phyloP scores from a whole-genome alignment of 768 basidiomycete species.

The Trametes elegans region DNA sequence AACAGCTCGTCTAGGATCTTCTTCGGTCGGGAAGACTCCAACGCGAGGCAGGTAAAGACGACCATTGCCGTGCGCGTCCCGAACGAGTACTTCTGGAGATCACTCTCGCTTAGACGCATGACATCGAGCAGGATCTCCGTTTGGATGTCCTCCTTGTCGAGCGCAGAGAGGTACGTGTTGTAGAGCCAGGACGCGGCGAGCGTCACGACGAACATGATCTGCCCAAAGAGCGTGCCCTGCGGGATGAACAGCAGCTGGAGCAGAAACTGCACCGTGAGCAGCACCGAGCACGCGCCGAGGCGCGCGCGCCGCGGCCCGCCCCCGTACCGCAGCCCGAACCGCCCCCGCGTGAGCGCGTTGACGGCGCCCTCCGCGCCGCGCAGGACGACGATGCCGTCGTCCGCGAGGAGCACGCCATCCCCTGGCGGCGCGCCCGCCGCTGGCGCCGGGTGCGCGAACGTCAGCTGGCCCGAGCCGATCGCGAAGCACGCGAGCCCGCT shows the following conservation, averaged over 20 bases:
- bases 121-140: constrained; percentile 9
- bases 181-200: constrained; percentile 18
- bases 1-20: constrained; percentile 14
- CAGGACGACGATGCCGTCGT: constrained; percentile 11
- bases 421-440: constrained; percentile 12
- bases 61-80: constrained; percentile 12
- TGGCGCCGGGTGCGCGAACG: constrained; percentile 9
- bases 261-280: constrained; percentile 15
- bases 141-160: constrained; percentile 18
- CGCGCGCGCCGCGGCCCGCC: constrained; percentile 3
- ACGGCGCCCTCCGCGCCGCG: constrained; percentile 15
- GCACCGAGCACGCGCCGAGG: constrained; percentile 12
- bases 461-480: constrained; percentile 15
- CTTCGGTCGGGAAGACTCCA: background rate
- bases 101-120: background rate
- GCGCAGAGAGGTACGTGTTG: constrained; percentile 18
- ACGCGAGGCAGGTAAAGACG: constrained; percentile 7
- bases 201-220: constrained; percentile 19
- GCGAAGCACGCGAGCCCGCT: constrained; percentile 14
- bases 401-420: constrained; percentile 7
- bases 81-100: constrained; percentile 1
- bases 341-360: constrained; percentile 16
- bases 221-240: constrained; percentile 16
- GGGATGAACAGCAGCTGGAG: constrained; percentile 17
- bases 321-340: constrained; percentile 5